Evolutionary conservation across 2,329 filamentous ascomycete species (phyloP).

Genomic region (Nigrospora osmanthi): DNA sequence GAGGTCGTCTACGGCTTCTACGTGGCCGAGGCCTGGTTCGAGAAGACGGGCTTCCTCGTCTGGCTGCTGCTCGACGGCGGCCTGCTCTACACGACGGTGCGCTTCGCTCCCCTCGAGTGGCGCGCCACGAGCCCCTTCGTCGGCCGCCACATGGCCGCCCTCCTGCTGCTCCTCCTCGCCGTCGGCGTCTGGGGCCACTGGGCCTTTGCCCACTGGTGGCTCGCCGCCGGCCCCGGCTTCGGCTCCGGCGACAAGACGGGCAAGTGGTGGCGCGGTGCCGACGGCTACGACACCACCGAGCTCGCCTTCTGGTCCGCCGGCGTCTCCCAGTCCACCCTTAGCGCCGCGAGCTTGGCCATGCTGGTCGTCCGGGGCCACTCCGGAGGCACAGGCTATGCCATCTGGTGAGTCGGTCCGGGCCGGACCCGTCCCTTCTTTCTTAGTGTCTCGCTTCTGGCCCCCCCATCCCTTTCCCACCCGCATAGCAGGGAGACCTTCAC

Average conservation of each 20-base stretch:
- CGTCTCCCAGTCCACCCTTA: conserved; percentile 32
- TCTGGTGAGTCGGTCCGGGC: conserved; percentile 30
- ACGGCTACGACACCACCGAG: conserved; percentile 39
- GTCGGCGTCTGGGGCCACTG: conserved; percentile 30
- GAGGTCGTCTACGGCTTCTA: conserved; percentile 40
- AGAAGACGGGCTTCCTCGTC: conserved; percentile 32
- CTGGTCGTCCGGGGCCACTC: conserved; percentile 37
- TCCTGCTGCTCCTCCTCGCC: conserved; percentile 26
- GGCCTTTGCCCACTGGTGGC: conserved; percentile 39
- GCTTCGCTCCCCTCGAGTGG: conserved; percentile 35
- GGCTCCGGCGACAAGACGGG: conserved; percentile 35
- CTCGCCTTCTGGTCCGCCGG: conserved; percentile 40
- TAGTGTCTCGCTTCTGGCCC: neutral
- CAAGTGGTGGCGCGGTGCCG: conserved; percentile 31
- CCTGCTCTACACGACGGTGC: conserved; percentile 37
- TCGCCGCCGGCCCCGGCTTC: conserved; percentile 26
- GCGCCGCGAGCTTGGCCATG: conserved; percentile 31
- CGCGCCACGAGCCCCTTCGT: conserved; percentile 27
- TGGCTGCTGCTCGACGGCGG: conserved; percentile 43
- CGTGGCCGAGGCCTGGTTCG: conserved; percentile 34
- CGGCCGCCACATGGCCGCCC: conserved; percentile 27
- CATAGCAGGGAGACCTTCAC: neutral
- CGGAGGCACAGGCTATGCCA: conserved; percentile 37
- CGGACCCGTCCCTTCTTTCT: neutral
- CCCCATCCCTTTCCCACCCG: neutral